These are phyloP conservation scores for Eimeria praecox DNA, from an alignment of 169 alveolate genomes.

Conservation along the genomic window DNA sequence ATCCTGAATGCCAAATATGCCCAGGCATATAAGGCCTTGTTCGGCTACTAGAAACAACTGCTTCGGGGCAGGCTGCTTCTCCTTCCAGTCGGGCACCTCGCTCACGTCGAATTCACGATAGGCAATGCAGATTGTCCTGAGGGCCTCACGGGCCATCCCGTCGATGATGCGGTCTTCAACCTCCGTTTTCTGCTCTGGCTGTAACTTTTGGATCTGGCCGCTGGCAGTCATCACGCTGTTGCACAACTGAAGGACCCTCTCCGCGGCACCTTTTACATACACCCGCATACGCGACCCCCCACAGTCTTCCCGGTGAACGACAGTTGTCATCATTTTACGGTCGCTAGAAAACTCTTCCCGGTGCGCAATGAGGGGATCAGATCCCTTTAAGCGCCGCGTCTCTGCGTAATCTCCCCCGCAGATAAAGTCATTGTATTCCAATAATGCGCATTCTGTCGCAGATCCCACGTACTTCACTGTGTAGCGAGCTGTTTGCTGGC, in stretches of 20 bases:
- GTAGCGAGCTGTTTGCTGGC: constrained; percentile 44
- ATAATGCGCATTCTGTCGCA: constrained; percentile 93
- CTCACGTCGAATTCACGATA: constrained; percentile 87
- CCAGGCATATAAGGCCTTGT: constrained; percentile 87
- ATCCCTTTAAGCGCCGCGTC: constrained; percentile 47
- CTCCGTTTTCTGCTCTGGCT: constrained; percentile 83
- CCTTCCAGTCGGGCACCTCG: constrained; percentile 45
- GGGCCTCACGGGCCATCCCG: constrained; percentile 89
- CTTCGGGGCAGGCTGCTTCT: constrained; percentile 63
- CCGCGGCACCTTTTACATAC: constrained; percentile 91
- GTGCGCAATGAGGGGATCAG: constrained; percentile 51
- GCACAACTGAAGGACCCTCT: constrained; percentile 85
- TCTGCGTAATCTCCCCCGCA: constrained; percentile 79
- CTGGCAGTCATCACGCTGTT: constrained; percentile 15
- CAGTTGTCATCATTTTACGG: constrained; percentile 91
- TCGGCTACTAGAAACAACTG: constrained; percentile 82
- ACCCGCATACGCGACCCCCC: constrained; percentile 80
- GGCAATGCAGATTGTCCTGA: constrained; percentile 92
- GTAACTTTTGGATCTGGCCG: constrained; percentile 80
- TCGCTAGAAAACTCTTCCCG: constrained; percentile 88
- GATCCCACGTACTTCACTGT: constrained; percentile 85
- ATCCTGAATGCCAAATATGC: constrained; percentile 92
- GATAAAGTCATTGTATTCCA: constrained; percentile 84
- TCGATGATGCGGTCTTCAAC: constrained; percentile 85
- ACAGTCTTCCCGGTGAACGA: constrained; percentile 75